Evolutionary conservation across 139 green algal species (phyloP), one percentile per base, ranked within the genome.

Genomic region (Raphidocelis subcapitata): DNA sequence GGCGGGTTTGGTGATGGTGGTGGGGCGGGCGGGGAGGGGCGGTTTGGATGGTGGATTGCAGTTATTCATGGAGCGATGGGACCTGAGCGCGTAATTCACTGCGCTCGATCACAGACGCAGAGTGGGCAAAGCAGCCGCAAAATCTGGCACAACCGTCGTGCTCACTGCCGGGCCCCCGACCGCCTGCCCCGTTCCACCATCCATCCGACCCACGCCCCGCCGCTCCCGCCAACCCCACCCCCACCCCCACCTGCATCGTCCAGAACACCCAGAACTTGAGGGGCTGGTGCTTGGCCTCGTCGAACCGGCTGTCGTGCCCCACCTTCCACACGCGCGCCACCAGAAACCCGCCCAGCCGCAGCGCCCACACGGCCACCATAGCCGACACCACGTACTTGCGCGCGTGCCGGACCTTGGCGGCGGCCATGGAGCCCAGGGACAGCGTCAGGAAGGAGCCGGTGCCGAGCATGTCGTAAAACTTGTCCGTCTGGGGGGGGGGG

Each of bases 271-370:
- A 74, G 64, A 90, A 85, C 35, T 41, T 76, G 70, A 67, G 44
- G 20, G 94, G 87, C 23, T 92, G 75, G 21, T 90, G 49, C 81
- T 91, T 89, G 26, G 86, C 79, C 44, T 87, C 79, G 18, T 97
- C 89, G 68, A 97, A 97, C 3, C 92, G 60, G 41, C 72, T 83
- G 86, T 96, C 92, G n/a, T 79, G 76, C 18, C 88, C 90, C 21
- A 77, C 85, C 54, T 88, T 83, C 31, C 85, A 57, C 20, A 94
- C 85, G 61, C 92, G 83, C 5, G 76, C 62, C 24, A 95, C 72
- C 46, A 97, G 87, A 78, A 93, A 95, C 23, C 63, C 65, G 24
- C 87, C 90, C 71, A 97, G 84, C 3, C 92, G 81, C 26, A 86
- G 1, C 8, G 86, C 82, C 92, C 92, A 97, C 1, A 90, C 23